A percentile compares a stretch with the other conserved stretches of the same genome.
Evolutionary conservation across 2,329 filamentous ascomycete species (phyloP).

Genomic region (Scytalidium sp.): DNA sequence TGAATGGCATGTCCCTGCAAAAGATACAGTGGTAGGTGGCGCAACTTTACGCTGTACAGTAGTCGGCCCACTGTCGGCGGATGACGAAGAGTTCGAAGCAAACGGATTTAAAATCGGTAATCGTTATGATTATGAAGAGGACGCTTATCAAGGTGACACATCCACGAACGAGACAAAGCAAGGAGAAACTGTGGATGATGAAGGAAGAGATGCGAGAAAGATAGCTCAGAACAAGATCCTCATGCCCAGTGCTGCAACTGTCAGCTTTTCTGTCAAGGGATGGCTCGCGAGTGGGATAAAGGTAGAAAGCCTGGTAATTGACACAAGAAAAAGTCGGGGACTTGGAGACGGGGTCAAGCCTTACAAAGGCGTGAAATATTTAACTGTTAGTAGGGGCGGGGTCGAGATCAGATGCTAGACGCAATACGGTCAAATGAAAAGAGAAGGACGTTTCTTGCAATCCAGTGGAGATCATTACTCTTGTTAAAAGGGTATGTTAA

Average conservation of each 20-base stretch:
- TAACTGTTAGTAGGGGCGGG: conserved; percentile 70
- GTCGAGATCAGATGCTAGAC: conserved; percentile 57
- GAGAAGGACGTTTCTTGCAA: not conserved
- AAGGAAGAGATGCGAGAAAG: conserved; percentile 49
- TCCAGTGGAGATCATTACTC: too few species aligned
- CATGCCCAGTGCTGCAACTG: conserved; percentile 75
- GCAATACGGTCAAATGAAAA: not conserved
- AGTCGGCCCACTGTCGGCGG: conserved; percentile 55
- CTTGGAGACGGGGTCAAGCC: conserved; percentile 86
- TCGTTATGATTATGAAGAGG: conserved; percentile 45
- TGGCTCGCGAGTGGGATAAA: conserved; percentile 67
- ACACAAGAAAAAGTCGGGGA: conserved; percentile 79
- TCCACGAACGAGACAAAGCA: conserved; percentile 28
- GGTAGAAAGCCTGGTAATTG: conserved; percentile 64
- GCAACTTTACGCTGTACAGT: conserved; percentile 80
- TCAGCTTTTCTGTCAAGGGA: conserved; percentile 69
- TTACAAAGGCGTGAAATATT: conserved; percentile 97
- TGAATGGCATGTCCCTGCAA: conserved; percentile 80
- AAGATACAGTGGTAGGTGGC: conserved; percentile 68
- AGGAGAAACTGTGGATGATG: conserved; percentile 13
- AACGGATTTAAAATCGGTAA: conserved; percentile 30
- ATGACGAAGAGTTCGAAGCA: conserved; percentile 43
- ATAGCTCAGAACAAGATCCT: conserved; percentile 68
- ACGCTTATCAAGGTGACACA: conserved; percentile 50
- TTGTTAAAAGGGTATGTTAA: too few species aligned